Percentiles rank a stretch among this genome's conserved stretches.
These are phyloP conservation scores for Takakia lepidozioides DNA, from an alignment of 225 moss, liverwort and hornwort genomes.

Conservation along the genomic window DNA sequence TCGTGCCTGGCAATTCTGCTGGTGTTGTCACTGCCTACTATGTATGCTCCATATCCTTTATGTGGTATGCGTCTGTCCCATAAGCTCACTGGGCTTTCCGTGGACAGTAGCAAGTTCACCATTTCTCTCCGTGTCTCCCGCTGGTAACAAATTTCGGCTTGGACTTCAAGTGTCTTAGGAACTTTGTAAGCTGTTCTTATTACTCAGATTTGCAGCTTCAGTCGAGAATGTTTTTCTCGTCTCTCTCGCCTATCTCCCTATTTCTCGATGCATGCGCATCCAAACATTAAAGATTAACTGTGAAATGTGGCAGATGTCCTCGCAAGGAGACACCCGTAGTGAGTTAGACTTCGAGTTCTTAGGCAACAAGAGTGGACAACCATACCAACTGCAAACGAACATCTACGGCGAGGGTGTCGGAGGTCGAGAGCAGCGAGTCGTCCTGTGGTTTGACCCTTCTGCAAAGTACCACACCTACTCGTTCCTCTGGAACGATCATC, in stretches of 20 bases:
- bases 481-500: slow-evolving; percentile 59
- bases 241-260: not conserved
- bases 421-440: slow-evolving; percentile 50
- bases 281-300: not conserved
- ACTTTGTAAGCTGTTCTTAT: too few relatives aligned
- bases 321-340: slow-evolving; percentile 35
- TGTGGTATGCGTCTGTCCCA: not conserved
- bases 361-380: slow-evolving; percentile 62
- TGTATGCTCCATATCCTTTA: slow-evolving; percentile 24
- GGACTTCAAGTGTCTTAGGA: too few relatives aligned
- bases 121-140: not conserved
- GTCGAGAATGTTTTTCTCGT: too few relatives aligned
- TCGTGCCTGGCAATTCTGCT: slow-evolving; percentile 50
- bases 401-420: slow-evolving; percentile 27
- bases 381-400: slow-evolving; percentile 65
- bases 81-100: not conserved
- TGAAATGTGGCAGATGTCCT: slow-evolving; percentile 38
- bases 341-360: slow-evolving; percentile 80
- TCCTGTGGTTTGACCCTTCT: slow-evolving; percentile 55
- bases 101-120: not conserved
- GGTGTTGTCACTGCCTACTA: slow-evolving; percentile 59
- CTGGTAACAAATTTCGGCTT: too few relatives aligned
- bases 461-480: slow-evolving; percentile 58
- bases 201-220: too few relatives aligned
- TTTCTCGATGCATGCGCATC: not conserved